Evolutionary conservation across 1,139 yeast species (phyloP).

Genomic region (Suhomyces maxii): DNA sequence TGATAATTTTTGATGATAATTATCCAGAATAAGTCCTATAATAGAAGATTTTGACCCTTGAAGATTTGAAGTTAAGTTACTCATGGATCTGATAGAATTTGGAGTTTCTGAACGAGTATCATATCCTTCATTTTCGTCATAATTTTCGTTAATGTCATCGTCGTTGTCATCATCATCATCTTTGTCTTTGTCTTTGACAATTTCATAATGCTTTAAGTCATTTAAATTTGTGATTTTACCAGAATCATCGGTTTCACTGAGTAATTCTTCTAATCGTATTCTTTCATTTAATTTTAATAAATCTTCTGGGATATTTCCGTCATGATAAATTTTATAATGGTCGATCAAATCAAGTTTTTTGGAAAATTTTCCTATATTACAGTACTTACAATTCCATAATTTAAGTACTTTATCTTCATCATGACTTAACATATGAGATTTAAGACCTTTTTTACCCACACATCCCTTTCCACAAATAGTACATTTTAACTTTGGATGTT

Average conservation of each 20-base stretch:
- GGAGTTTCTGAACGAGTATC: constrained; percentile 15
- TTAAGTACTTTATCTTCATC: constrained; percentile 51
- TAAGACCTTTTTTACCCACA: constrained; percentile 69
- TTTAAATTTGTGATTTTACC: constrained; percentile 3
- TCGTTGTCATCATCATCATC: constrained; percentile 17
- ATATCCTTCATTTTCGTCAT: constrained; percentile 10
- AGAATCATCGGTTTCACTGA: constrained; percentile 17
- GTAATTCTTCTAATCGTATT: constrained; percentile 22
- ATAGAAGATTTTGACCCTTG: constrained; percentile 26
- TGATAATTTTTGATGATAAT: constrained; percentile 32
- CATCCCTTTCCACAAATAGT: constrained; percentile 68
- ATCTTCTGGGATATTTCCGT: constrained; percentile 39
- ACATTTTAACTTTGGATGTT: constrained; percentile 74
- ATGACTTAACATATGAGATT: constrained; percentile 66
- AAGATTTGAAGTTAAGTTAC: constrained; percentile 17
- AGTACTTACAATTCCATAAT: constrained; percentile 62
- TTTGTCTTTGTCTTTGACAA: constrained; percentile 4
- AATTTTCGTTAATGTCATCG: too few species aligned
- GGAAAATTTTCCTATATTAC: constrained; percentile 39
- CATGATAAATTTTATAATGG: constrained; percentile 48
- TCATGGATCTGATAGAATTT: constrained; percentile 26
- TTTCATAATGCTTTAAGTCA: constrained; percentile 5
- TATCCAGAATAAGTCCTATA: constrained; percentile 38
- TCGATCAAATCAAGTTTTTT: constrained; percentile 36
- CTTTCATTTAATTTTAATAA: constrained; percentile 29